Conservation (phyloP, 2,329 filamentous ascomycete species). For the Colletotrichum falcatum region DNA sequence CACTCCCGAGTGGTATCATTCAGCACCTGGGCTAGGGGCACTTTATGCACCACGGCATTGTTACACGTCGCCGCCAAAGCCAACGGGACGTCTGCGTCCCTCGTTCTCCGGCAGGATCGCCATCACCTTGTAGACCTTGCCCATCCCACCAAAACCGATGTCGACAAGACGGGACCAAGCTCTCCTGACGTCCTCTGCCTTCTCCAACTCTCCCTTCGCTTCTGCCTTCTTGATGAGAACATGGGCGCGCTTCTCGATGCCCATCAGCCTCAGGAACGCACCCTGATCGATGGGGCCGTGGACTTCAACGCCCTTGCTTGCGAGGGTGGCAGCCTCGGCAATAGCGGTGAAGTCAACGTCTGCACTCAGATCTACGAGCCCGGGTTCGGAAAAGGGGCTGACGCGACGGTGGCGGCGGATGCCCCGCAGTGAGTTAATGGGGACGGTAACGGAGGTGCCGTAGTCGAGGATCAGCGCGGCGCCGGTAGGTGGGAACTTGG, state of each 20-base stretch:
- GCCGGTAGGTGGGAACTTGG: conserved; percentile 76
- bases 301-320: conserved; percentile 85
- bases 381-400: conserved; percentile 83
- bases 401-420: conserved; percentile 83
- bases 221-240: conserved; percentile 67
- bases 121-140: conserved; percentile 92
- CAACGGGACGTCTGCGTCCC: conserved; percentile 81
- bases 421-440: conserved; percentile 89
- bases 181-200: conserved; percentile 72
- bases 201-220: conserved; percentile 62
- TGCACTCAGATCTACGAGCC: conserved; percentile 87
- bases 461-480: conserved; percentile 98
- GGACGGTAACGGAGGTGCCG: conserved; percentile 81
- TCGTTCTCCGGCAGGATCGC: conserved; percentile 87
- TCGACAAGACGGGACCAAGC: conserved; percentile 90
- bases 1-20: conserved; percentile 2
- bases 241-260: conserved; percentile 81
- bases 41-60: too few species aligned
- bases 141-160: conserved; percentile 86
- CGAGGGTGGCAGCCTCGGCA: conserved; percentile 82
- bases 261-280: conserved; percentile 82
- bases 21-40: neutral
- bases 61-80: conserved; percentile 82
- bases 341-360: conserved; percentile 94
- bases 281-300: conserved; percentile 93